A percentile compares a stretch with the other conserved stretches of the same genome.
Conservation (phyloP, 1,139 yeast genomes). For the Yamadazyma sp. region DNA sequence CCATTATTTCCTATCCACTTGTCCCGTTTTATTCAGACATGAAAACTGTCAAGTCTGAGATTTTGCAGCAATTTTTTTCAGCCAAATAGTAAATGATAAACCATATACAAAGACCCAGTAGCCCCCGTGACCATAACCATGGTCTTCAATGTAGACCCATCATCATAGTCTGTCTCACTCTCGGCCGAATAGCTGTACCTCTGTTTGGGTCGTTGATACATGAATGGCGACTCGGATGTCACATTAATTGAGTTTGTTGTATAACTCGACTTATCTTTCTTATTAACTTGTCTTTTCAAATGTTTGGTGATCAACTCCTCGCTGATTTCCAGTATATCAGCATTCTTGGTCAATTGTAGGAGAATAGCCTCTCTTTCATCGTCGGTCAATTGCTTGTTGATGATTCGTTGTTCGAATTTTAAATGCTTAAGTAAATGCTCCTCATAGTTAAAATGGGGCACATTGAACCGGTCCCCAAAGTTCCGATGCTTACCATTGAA, state of each 20-base stretch:
- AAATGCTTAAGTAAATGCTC: slow-evolving; percentile 61
- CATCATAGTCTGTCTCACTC: slow-evolving; percentile 20
- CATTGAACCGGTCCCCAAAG: slow-evolving; percentile 55
- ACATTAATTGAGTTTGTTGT: slow-evolving; percentile 10
- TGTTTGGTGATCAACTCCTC: slow-evolving; percentile 47
- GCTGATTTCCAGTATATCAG: slow-evolving; percentile 28
- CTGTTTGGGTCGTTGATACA: slow-evolving; percentile 29
- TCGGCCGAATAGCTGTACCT: slow-evolving; percentile 5
- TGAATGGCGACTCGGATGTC: slow-evolving; percentile 23
- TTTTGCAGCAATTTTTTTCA: slow-evolving; percentile 2
- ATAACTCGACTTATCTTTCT: slow-evolving; percentile 13
- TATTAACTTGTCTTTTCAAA: slow-evolving; percentile 39
- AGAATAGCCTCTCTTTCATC: slow-evolving; percentile 35
- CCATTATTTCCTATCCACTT: background rate
- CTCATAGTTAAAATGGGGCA: slow-evolving; percentile 76
- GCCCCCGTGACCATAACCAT: slow-evolving; percentile 33
- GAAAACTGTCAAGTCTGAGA: no score
- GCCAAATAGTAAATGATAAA: background rate
- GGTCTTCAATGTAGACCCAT: slow-evolving; percentile 22
- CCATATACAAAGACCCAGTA: slow-evolving; percentile 24
- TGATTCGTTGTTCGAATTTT: slow-evolving; percentile 59
- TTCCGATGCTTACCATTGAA: slow-evolving; percentile 41
- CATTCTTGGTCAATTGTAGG: slow-evolving; percentile 34
- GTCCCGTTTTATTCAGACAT: background rate
- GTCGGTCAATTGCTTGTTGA: slow-evolving; percentile 36